Evolutionary conservation across 306 rosid species (phyloP).

Genomic region (Fagus sylvatica): DNA sequence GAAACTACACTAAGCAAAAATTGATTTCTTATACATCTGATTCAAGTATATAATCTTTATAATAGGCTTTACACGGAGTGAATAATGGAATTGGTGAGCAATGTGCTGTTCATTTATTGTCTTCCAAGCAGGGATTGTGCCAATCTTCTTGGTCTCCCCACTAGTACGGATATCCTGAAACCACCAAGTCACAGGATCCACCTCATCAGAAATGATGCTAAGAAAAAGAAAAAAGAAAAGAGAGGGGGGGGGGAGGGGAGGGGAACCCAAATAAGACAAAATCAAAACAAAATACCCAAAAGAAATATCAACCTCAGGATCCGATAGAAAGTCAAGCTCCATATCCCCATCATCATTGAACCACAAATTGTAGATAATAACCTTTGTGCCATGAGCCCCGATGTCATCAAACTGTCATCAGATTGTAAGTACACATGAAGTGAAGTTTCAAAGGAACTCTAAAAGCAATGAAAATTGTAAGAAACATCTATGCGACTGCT

Average conservation of each 20-base stretch:
- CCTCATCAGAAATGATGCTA: slow-evolving; percentile 19
- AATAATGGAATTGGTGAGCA: slow-evolving; percentile 61
- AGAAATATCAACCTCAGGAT: slow-evolving; percentile 56
- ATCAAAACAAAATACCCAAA: slow-evolving; percentile 9
- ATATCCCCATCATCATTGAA: slow-evolving; percentile 55
- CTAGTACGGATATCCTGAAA: slow-evolving; percentile 74
- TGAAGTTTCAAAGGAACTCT: slow-evolving; percentile 7
- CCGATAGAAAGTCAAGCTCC: slow-evolving; percentile 74
- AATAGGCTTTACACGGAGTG: slow-evolving; percentile 71
- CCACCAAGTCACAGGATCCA: slow-evolving; percentile 29
- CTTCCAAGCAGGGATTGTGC: slow-evolving; percentile 27
- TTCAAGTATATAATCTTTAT: slow-evolving; percentile 16
- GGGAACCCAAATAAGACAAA: background rate
- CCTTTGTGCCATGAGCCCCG: slow-evolving; percentile 90
- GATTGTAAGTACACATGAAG: slow-evolving; percentile 6
- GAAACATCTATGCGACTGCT: slow-evolving; percentile 6
- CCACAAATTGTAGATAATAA: slow-evolving; percentile 88
- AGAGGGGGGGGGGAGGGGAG: background rate
- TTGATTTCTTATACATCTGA: slow-evolving; percentile 2
- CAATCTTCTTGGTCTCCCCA: slow-evolving; percentile 55
- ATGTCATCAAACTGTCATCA: slow-evolving; percentile 73
- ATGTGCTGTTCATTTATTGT: slow-evolving; percentile 67
- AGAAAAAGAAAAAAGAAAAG: background rate
- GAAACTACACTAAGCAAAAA: slow-evolving; percentile 28
- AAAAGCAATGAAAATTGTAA: slow-evolving; percentile 6